Base-by-base conservation (phyloP, 495 filamentous ascomycete species). In the Penicillium turbatum region DNA sequence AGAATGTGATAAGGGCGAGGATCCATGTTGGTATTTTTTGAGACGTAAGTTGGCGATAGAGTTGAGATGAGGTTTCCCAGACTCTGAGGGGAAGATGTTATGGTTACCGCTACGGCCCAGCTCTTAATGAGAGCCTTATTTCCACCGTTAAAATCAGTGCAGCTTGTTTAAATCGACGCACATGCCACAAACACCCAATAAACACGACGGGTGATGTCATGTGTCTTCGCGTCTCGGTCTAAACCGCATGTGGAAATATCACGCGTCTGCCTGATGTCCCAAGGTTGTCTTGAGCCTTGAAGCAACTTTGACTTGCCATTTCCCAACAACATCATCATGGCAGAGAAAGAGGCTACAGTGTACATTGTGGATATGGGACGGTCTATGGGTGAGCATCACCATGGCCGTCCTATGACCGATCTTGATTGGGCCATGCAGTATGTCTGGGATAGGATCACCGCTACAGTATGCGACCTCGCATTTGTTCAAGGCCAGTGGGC, bases 371-470 rank as follows among this genome's bases (percentile, higher is more conserved):
- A 97, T 68, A 77, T 95, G 21, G 91, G 89, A 44, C 71, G 69
- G 56, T 89, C 93, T 16, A 97, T 96, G 89, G 86, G 81, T 40
- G 75, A 88, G 62, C 81, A 77, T 54, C 80, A 82, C 55, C 76
- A 85, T 75, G 90, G 85, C n/a, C 83, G 95, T 44, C 61, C 69
- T 6, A 78, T 91, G 63, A 86, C 88, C 13, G 88, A 97, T 70
- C 82, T 97, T 4, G 89, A 96, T 50, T 97, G 83, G 79, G 80
- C 84, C 16, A 86, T 97, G 87, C 82, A 82, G 50, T 99, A 96
- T 77, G 82, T 99, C 43, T 99, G 93, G 93, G 93, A 97, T 69
- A 90, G 85, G 61, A 95, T 97, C 60, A 89, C 89, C 1, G 83
- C 79, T 17, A 95, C 89, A 9, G 84, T 87, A 66, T 30, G 73